Percentiles rank a stretch among this genome's conserved stretches.
These are phyloP conservation scores for Fusarium sp. DNA, from an alignment of 2,329 filamentous ascomycete genomes.

Conservation along the genomic window DNA sequence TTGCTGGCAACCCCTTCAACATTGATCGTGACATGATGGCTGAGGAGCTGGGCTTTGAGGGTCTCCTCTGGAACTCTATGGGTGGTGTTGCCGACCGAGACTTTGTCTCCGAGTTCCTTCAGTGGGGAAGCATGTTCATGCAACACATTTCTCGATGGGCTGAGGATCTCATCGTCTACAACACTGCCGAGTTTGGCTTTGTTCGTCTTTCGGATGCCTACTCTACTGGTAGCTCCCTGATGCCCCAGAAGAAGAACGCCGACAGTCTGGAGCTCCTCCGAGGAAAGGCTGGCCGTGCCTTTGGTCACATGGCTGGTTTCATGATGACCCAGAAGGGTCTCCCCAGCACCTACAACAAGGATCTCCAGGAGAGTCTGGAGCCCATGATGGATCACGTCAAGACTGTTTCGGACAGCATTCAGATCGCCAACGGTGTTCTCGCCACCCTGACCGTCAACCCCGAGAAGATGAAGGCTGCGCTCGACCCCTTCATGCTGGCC, in stretches of 20 bases:
- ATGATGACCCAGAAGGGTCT: conserved; percentile 77
- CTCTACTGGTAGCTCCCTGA: conserved; percentile 78
- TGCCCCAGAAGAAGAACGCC: conserved; percentile 75
- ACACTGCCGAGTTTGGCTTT: conserved; percentile 78
- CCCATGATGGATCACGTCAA: conserved; percentile 87
- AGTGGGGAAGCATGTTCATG: conserved; percentile 84
- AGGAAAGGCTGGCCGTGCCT: conserved; percentile 79
- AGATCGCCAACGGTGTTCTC: conserved; percentile 84
- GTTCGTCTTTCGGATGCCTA: conserved; percentile 82
- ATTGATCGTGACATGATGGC: not conserved
- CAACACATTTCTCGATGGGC: conserved; percentile 82
- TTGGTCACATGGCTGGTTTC: conserved; percentile 84
- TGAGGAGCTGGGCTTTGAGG: not conserved
- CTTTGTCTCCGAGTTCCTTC: conserved; percentile 83
- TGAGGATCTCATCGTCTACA: conserved; percentile 71
- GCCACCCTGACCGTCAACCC: conserved; percentile 76
- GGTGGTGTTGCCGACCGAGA: conserved; percentile 80
- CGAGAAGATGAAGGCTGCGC: conserved; percentile 80
- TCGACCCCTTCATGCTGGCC: conserved; percentile 87
- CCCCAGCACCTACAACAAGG: conserved; percentile 89
- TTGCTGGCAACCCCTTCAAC: conserved; percentile 47
- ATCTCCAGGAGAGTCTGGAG: conserved; percentile 88
- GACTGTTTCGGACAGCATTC: conserved; percentile 82
- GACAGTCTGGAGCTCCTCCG: conserved; percentile 78
- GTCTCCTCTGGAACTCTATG: conserved; percentile 61